Evolutionary conservation across 306 rosid species (phyloP).

Genomic region (Purshia tridentata): DNA sequence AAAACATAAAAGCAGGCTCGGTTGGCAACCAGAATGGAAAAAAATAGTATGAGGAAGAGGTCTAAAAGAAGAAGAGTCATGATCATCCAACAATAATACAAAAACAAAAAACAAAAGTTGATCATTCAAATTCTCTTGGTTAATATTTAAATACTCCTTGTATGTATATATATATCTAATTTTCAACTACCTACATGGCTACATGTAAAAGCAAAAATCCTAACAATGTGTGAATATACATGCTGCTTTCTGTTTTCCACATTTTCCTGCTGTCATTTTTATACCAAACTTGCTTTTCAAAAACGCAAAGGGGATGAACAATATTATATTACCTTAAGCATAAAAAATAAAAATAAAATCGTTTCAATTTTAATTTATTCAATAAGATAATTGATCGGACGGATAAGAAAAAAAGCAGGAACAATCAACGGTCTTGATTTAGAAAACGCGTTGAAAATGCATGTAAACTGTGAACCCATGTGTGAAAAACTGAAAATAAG

Average conservation of each 20-base stretch:
- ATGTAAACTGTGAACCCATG: background rate
- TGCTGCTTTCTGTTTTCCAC: background rate
- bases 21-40: conserved; percentile 19
- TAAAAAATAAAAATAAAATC: background rate
- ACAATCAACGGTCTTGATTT: background rate
- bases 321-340: background rate
- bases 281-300: conserved; percentile 3
- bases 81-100: background rate
- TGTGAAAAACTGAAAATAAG: background rate
- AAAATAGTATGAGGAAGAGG: background rate
- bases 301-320: background rate
- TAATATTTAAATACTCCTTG: too few relatives aligned
- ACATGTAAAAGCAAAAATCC: background rate
- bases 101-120: background rate
- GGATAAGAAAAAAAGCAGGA: too few relatives aligned
- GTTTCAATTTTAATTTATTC: background rate
- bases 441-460: background rate
- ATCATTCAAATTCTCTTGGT: background rate
- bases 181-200: too few relatives aligned
- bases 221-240: too few relatives aligned
- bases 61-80: conserved; percentile 4
- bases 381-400: background rate
- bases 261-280: background rate
- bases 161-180: too few relatives aligned
- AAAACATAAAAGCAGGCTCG: background rate